Evolutionary conservation across 2,329 filamentous ascomycete species (phyloP).

Genomic region (Aspergillus uvarum): DNA sequence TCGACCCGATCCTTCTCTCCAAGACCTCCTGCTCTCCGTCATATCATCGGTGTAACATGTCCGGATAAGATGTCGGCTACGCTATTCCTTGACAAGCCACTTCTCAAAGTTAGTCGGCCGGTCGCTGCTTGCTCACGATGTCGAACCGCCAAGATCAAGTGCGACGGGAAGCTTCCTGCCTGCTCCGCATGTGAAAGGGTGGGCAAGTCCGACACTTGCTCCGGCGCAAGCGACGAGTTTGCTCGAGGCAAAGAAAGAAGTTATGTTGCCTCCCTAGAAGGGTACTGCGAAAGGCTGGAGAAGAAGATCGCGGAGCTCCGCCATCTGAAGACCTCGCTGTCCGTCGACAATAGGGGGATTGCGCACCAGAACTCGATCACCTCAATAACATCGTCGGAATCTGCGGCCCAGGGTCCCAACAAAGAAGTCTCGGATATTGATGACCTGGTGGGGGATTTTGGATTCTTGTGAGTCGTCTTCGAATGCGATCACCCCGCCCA

Average conservation of each 20-base stretch:
- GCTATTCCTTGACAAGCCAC: slow-evolving; percentile 40
- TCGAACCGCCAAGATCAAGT: slow-evolving; percentile 94
- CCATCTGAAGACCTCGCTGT: slow-evolving; percentile 30
- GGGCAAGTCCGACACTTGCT: slow-evolving; percentile 82
- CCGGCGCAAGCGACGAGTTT: slow-evolving; percentile 92
- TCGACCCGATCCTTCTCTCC: not conserved
- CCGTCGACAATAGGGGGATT: slow-evolving; percentile 27
- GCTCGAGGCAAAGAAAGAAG: slow-evolving; percentile 92
- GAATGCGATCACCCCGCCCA: not conserved
- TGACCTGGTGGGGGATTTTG: slow-evolving; percentile 89
- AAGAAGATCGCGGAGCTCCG: slow-evolving; percentile 61
- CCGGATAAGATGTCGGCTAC: slow-evolving; percentile 32
- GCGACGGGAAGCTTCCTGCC: slow-evolving; percentile 91
- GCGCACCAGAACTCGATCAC: slow-evolving; percentile 39
- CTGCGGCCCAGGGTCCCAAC: slow-evolving; percentile 43
- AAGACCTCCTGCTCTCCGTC: not conserved
- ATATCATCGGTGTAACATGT: slow-evolving; percentile 19
- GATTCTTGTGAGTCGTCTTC: slow-evolving; percentile 66
- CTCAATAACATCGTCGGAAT: slow-evolving; percentile 29
- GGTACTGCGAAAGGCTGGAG: slow-evolving; percentile 84
- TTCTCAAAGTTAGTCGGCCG: slow-evolving; percentile 66
- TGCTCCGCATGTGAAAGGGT: slow-evolving; percentile 95
- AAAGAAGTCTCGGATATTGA: slow-evolving; percentile 85
- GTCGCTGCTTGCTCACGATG: slow-evolving; percentile 79
- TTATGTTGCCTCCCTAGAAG: slow-evolving; percentile 94